A percentile compares a stretch with the other conserved stretches of the same genome.
phyloP scores from a whole-genome alignment of 2,329 filamentous ascomycete genomes.

The Stemphylium lycopersici region DNA sequence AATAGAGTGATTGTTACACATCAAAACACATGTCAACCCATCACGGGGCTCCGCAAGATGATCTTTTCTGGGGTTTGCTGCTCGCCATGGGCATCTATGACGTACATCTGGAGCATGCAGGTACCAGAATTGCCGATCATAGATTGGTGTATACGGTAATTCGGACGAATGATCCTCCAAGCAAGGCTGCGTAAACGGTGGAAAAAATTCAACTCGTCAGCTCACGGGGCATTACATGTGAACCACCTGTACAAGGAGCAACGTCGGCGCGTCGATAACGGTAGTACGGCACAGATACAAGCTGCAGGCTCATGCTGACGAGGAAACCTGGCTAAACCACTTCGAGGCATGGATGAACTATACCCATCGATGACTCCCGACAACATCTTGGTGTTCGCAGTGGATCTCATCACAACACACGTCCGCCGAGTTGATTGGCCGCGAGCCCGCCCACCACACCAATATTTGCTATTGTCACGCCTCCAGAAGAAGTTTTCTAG shows the following conservation, averaged over 20 bases:
- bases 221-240: not conserved
- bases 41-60: conserved; percentile 8
- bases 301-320: not conserved
- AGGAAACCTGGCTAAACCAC: too few relatives aligned
- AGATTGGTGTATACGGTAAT: conserved; percentile 9
- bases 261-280: not conserved
- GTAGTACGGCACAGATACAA: not conserved
- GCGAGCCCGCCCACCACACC: not conserved
- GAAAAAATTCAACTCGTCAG: conserved; percentile 8
- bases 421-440: conserved; percentile 2
- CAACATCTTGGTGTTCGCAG: not conserved
- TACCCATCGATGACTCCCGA: not conserved
- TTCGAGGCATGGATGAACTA: too few relatives aligned
- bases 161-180: conserved; percentile 2
- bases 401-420: conserved; percentile 2
- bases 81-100: conserved; percentile 5
- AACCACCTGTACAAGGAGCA: not conserved
- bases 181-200: conserved; percentile 5
- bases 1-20: not conserved
- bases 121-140: conserved; percentile 15
- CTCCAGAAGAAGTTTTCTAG: conserved; percentile 4
- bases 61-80: conserved; percentile 6
- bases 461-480: not conserved
- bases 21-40: not conserved
- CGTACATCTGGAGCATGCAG: conserved; percentile 16